Evolutionary conservation across 2,329 filamentous ascomycete genomes (phyloP).

Genomic region (Diplodia scrobiculata): DNA sequence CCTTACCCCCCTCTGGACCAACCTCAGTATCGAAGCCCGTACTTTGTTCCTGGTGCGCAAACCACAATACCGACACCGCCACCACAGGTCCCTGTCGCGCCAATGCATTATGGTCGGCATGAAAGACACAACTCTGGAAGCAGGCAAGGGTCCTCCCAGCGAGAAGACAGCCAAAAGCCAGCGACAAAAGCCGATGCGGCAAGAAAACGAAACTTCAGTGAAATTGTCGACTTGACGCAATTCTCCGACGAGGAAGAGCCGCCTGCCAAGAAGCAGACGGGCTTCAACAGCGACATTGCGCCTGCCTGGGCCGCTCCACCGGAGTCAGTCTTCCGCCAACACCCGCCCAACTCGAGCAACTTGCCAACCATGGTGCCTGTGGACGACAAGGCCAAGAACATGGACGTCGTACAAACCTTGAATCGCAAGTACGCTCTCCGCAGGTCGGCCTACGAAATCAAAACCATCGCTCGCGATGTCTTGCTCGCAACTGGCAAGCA

Average conservation of each 20-base stretch:
- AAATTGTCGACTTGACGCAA: constrained; percentile 57
- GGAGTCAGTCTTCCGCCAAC: background rate
- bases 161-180: constrained; percentile 35
- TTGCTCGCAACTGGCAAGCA: constrained; percentile 64
- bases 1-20: constrained; percentile 5
- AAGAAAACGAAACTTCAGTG: constrained; percentile 58
- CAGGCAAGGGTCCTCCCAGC: constrained; percentile 15
- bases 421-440: constrained; percentile 51
- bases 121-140: constrained; percentile 37
- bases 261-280: constrained; percentile 38
- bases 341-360: background rate
- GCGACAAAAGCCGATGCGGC: constrained; percentile 58
- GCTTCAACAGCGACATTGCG: background rate
- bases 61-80: constrained; percentile 31
- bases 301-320: constrained; percentile 20
- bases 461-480: constrained; percentile 65
- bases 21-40: constrained; percentile 23
- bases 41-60: constrained; percentile 10
- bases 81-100: constrained; percentile 37
- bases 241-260: constrained; percentile 53
- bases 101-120: constrained; percentile 39
- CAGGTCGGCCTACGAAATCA: constrained; percentile 59
- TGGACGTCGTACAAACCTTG: constrained; percentile 50
- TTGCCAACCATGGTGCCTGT: constrained; percentile 28
- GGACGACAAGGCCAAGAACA: constrained; percentile 30